Conservation (phyloP, 176 grass and related monocot species). For the Oryza meyeriana region DNA sequence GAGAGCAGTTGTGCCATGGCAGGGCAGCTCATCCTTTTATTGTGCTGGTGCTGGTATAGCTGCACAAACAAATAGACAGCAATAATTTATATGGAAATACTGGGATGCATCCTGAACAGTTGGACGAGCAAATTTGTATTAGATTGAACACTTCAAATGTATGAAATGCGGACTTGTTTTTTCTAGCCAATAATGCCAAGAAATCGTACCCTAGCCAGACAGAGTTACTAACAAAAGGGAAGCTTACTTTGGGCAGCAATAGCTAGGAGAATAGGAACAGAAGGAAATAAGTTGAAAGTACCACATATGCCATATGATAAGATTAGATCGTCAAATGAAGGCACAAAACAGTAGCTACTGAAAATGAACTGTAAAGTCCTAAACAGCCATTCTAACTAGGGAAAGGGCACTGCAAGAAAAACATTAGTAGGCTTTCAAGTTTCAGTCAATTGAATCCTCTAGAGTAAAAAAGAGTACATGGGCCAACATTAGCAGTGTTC, state of each 20-base stretch:
- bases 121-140: background rate
- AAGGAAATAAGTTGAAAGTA: constrained; percentile 6
- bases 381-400: no score
- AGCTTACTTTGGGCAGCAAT: background rate
- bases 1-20: constrained; percentile 95
- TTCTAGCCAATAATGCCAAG: background rate
- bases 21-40: constrained; percentile 98
- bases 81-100: background rate
- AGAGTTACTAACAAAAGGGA: background rate
- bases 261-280: background rate
- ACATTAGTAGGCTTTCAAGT: no score
- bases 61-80: constrained; percentile 31
- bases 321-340: background rate
- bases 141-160: background rate
- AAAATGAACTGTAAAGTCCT: no score
- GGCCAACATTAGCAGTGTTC: background rate
- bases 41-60: constrained; percentile 98
- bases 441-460: no score
- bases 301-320: background rate
- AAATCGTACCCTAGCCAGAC: background rate
- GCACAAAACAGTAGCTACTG: background rate
- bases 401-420: no score
- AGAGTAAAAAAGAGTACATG: no score
- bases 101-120: background rate
- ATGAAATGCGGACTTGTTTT: background rate